phyloP scores from a whole-genome alignment of 331 rosid genomes.

The Phaseolus coccineus region DNA sequence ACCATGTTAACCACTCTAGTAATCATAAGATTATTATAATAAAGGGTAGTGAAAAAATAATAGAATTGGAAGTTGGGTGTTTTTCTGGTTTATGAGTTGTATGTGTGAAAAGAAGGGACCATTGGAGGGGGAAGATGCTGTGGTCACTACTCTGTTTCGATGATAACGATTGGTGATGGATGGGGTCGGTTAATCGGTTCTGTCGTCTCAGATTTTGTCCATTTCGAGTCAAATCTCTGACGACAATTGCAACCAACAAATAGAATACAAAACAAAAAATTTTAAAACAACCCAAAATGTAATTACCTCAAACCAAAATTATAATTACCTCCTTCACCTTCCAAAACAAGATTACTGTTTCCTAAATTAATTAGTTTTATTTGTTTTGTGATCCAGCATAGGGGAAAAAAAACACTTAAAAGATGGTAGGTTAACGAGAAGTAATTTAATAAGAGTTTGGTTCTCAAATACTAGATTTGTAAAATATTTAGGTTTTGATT shows the following conservation, averaged over 20 bases:
- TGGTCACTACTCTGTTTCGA: constrained; percentile 21
- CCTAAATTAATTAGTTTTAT: background rate
- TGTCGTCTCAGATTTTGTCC: constrained; percentile 35
- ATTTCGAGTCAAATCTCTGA: constrained; percentile 6
- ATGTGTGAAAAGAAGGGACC: constrained; percentile 46
- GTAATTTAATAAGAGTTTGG: background rate
- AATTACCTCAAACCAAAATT: background rate
- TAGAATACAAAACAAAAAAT: background rate
- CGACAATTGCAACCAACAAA: background rate
- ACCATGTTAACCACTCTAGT: constrained; percentile 50
- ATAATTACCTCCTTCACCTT: constrained; percentile 1
- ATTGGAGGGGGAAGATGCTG: background rate
- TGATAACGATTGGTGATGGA: constrained; percentile 42
- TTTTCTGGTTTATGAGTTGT: constrained; percentile 44
- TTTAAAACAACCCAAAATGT: background rate
- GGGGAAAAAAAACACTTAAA: background rate
- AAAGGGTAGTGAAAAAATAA: constrained; percentile 45
- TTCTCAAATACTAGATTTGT: background rate
- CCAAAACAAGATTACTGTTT: background rate
- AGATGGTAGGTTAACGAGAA: background rate
- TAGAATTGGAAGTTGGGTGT: constrained; percentile 54
- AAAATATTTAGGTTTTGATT: background rate
- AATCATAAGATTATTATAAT: background rate
- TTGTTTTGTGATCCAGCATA: background rate
- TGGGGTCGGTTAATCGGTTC: constrained; percentile 47